A percentile compares a stretch with the other conserved stretches of the same genome.
These are phyloP conservation scores for Kalmusia sp. DNA, from an alignment of 2,329 filamentous ascomycete species.

Conservation along the genomic window DNA sequence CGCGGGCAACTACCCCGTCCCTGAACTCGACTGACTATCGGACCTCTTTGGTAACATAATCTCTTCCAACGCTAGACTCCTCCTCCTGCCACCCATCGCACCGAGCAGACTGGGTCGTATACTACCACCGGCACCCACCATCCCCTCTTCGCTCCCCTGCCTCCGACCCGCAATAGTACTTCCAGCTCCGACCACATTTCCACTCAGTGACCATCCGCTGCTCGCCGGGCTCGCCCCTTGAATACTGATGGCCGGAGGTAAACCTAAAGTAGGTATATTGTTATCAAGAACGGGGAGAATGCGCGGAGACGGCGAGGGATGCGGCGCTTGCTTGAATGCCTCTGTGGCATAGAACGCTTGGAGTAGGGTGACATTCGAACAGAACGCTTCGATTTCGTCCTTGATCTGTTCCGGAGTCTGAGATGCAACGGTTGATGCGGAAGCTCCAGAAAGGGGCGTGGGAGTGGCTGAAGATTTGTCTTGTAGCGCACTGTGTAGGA, in stretches of 20 bases:
- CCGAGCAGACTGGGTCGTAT: slow-evolving; percentile 17
- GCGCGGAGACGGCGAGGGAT: slow-evolving; percentile 50
- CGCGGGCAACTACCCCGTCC: slow-evolving; percentile 12
- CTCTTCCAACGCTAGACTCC: slow-evolving; percentile 26
- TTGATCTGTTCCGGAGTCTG: slow-evolving; percentile 51
- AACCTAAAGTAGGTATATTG: slow-evolving; percentile 51
- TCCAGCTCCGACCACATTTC: slow-evolving; percentile 22
- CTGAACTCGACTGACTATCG: slow-evolving; percentile 34
- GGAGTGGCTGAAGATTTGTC: slow-evolving; percentile 23
- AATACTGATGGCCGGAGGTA: slow-evolving; percentile 51
- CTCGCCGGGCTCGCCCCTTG: slow-evolving; percentile 40
- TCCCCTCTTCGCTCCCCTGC: slow-evolving; percentile 33
- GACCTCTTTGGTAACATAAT: slow-evolving; percentile 29
- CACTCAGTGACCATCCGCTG: slow-evolving; percentile 34
- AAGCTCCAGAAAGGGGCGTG: slow-evolving; percentile 10
- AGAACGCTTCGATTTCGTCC: slow-evolving; percentile 54
- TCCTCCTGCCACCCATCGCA: slow-evolving; percentile 25
- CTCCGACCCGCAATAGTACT: slow-evolving; percentile 39
- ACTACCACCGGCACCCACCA: slow-evolving; percentile 2
- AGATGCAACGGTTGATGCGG: slow-evolving; percentile 5
- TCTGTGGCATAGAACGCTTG: slow-evolving; percentile 51
- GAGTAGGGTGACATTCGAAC: slow-evolving; percentile 48
- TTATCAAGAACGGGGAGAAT: slow-evolving; percentile 41
- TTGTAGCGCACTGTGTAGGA: slow-evolving; percentile 38
- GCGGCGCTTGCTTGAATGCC: slow-evolving; percentile 35